These are phyloP conservation scores for Pulveroboletus sp. DNA, from an alignment of 768 basidiomycete species.

Conservation along the genomic window DNA sequence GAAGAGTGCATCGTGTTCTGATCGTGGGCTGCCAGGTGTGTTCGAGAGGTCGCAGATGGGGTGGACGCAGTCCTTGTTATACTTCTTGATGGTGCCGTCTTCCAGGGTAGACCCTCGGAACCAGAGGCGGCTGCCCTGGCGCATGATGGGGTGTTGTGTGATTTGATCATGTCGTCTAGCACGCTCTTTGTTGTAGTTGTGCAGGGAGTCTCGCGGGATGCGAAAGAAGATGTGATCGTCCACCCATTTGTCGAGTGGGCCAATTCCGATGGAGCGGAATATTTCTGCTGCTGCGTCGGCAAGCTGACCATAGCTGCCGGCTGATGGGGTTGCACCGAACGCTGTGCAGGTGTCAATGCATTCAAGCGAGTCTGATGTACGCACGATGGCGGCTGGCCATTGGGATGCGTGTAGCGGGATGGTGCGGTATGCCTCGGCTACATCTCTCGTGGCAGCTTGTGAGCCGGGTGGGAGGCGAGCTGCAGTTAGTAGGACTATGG, in stretches of 20 bases:
- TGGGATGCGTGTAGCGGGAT: too few species aligned
- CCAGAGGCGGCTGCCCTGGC: neutral
- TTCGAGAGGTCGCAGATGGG: neutral
- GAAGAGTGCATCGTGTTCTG: neutral
- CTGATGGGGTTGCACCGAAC: too few species aligned
- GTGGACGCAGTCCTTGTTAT: neutral
- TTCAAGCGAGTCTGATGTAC: too few species aligned
- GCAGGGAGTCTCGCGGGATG: neutral
- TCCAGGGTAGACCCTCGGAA: neutral
- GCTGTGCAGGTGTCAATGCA: too few species aligned
- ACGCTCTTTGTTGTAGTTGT: neutral
- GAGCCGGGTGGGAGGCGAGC: too few species aligned
- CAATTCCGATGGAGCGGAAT: neutral
- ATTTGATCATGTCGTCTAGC: neutral
- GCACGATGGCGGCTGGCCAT: too few species aligned
- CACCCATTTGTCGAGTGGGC: slow-evolving; percentile 6
- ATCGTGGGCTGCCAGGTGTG: fast-evolving
- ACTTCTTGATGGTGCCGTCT: neutral
- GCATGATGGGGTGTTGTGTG: neutral
- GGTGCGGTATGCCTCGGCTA: too few species aligned
- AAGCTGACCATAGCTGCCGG: too few species aligned
- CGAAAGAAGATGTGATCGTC: slow-evolving; percentile 9
- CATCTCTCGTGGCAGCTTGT: too few species aligned
- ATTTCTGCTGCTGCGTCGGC: too few species aligned
- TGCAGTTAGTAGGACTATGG: too few species aligned